phyloP scores from a whole-genome alignment of 768 basidiomycete species.

The Megacollybia marginata region DNA sequence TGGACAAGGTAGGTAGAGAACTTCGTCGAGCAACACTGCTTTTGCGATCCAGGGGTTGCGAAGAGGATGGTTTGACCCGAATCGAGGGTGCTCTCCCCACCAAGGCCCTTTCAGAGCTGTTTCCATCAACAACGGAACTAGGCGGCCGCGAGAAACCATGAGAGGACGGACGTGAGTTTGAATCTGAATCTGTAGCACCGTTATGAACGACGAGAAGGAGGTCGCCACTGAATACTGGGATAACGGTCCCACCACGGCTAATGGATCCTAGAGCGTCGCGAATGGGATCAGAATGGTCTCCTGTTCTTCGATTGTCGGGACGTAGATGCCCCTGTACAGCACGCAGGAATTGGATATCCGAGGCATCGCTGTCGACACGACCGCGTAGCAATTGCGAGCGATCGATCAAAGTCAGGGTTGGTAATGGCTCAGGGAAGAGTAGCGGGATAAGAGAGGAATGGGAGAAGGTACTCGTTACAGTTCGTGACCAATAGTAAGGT shows the following conservation, averaged over 20 bases:
- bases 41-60: constrained; percentile 69
- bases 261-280: constrained; percentile 16
- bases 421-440: constrained; percentile 70
- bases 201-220: constrained; percentile 62
- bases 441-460: constrained; percentile 54
- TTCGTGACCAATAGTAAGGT: constrained; percentile 74
- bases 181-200: constrained; percentile 32
- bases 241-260: constrained; percentile 54
- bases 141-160: constrained; percentile 63
- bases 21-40: constrained; percentile 66
- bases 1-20: constrained; percentile 73
- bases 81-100: constrained; percentile 65
- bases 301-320: constrained; percentile 23
- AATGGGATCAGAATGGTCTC: constrained; percentile 24
- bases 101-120: constrained; percentile 26
- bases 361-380: constrained; percentile 61
- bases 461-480: constrained; percentile 24
- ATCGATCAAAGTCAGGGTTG: constrained; percentile 61
- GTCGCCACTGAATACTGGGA: constrained; percentile 71
- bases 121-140: constrained; percentile 46
- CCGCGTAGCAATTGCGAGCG: constrained; percentile 56
- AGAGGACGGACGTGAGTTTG: constrained; percentile 50
- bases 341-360: constrained; percentile 55
- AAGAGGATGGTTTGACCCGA: constrained; percentile 65
- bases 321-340: constrained; percentile 40